phyloP scores from a whole-genome alignment of 1,139 yeast species.

The Candida sp. region DNA sequence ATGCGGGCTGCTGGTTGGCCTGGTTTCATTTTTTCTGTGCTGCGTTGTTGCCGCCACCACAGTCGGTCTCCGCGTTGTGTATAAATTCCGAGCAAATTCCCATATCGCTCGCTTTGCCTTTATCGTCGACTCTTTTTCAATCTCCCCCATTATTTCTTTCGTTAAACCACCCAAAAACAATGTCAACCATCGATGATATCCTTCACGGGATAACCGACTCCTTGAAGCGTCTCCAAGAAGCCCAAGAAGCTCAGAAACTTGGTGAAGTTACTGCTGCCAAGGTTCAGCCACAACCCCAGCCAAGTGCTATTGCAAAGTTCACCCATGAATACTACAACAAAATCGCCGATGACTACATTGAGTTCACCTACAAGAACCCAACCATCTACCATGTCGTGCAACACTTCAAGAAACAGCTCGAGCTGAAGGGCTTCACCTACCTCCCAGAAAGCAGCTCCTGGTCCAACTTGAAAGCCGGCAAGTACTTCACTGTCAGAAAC shows the following conservation, averaged over 20 bases:
- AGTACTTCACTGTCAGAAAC: conserved; percentile 38
- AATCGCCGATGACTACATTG: conserved; percentile 39
- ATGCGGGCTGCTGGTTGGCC: background rate
- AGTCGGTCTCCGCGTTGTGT: background rate
- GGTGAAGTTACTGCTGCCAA: background rate
- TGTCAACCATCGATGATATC: conserved; percentile 9
- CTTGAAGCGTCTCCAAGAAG: conserved; percentile 9
- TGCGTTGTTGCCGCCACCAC: conserved; percentile 2
- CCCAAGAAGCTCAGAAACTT: background rate
- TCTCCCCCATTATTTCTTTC: background rate
- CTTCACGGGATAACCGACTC: conserved; percentile 7
- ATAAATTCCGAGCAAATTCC: conserved; percentile 1
- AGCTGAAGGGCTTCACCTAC: conserved; percentile 33
- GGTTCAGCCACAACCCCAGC: background rate
- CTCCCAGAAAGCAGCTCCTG: conserved; percentile 30
- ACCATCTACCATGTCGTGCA: conserved; percentile 46
- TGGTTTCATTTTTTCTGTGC: background rate
- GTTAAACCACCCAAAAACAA: background rate
- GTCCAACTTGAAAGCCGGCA: conserved; percentile 22
- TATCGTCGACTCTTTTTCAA: background rate
- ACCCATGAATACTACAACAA: conserved; percentile 29
- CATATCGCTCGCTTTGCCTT: background rate
- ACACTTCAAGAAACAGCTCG: conserved; percentile 29
- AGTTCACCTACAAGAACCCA: conserved; percentile 43
- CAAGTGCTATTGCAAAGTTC: conserved; percentile 13